Evolutionary conservation across 2,329 filamentous ascomycete species (phyloP), one percentile per base, ranked within the genome.

Genomic region (Emergomyces pasteurianus): DNA sequence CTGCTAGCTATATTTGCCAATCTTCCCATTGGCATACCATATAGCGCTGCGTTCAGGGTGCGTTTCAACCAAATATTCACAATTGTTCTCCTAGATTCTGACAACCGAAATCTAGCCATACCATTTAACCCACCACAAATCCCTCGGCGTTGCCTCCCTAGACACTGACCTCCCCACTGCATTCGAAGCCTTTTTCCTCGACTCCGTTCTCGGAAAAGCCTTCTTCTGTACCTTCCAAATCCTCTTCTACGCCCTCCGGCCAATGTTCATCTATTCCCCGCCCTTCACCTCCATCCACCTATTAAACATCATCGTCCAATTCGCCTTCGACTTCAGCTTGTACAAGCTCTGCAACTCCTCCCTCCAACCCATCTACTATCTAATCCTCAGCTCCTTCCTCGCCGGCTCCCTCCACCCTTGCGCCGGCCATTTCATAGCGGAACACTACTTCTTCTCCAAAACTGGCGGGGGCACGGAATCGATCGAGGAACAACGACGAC

Each of bases 201-300:
- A 99, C 79, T 96, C 78, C 8, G 86, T 99, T 68, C 84, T 92
- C 21, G 94, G 94, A 74, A 99, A 99, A 78, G 87, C 94, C 66
- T 99, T 99, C 80, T 99, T 99, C 83, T 92, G 89, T 79, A 99
- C 94, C 67, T 99, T 96, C 79, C 94, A 99, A 77, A 96, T 99
- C 75, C 83, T 99, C 73, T 99, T 99, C 83, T 99, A 99, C 79
- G 94, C 94, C 69, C 77, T 99, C 58, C 89, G 94, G 18, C 94
- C 94, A 63, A 96, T 97, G 88, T 86, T 92, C 77, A 83, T 99
- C 68, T 96, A 96, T 82, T 84, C 85, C 68, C 82, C 97, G 5
- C 90, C 92, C 43, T 84, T 97, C 73, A 96, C 92, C 58, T 82
- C 82, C 70, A 85, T 96, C 61, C 92, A 96, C 76, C 81, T 85